Percentiles rank a stretch among this genome's conserved stretches.
Evolutionary conservation across 768 basidiomycete genomes (phyloP).

Genomic region (Suillus paluster): DNA sequence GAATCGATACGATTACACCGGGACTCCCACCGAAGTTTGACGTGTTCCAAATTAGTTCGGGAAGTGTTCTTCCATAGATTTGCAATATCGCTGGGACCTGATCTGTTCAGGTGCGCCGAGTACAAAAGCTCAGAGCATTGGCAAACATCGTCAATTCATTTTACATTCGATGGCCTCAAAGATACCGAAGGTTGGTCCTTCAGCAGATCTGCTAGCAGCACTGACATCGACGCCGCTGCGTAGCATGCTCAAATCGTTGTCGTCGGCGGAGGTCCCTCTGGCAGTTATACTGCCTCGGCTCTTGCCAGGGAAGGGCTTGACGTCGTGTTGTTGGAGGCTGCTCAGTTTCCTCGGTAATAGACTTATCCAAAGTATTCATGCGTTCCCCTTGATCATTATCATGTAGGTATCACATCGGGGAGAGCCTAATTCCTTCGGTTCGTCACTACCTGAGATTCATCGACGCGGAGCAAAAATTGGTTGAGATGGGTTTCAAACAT

Average conservation of each 20-base stretch:
- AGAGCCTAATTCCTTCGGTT: conserved; percentile 54
- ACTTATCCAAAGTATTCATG: neutral
- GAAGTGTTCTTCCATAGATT: neutral
- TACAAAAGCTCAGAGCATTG: neutral
- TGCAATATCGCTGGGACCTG: neutral
- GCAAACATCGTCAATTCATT: neutral
- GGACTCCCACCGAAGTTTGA: neutral
- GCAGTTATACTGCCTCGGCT: conserved; percentile 57
- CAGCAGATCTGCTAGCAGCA: neutral
- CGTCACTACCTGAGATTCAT: conserved; percentile 58
- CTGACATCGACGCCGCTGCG: neutral
- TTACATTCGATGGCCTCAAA: neutral
- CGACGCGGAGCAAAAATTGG: conserved; percentile 49
- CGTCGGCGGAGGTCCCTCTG: conserved; percentile 64
- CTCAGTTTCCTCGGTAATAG: conserved; percentile 56
- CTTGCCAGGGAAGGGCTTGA: conserved; percentile 62
- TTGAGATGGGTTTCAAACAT: conserved; percentile 45
- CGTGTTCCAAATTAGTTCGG: neutral
- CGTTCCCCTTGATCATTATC: neutral
- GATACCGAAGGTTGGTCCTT: conserved; percentile 21
- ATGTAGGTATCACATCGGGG: conserved; percentile 51
- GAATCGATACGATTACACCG: neutral
- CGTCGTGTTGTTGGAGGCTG: conserved; percentile 59
- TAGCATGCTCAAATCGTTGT: conserved; percentile 44
- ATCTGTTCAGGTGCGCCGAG: neutral